phyloP scores from a whole-genome alignment of 345 rosid species.

The Erodium maritimum region DNA sequence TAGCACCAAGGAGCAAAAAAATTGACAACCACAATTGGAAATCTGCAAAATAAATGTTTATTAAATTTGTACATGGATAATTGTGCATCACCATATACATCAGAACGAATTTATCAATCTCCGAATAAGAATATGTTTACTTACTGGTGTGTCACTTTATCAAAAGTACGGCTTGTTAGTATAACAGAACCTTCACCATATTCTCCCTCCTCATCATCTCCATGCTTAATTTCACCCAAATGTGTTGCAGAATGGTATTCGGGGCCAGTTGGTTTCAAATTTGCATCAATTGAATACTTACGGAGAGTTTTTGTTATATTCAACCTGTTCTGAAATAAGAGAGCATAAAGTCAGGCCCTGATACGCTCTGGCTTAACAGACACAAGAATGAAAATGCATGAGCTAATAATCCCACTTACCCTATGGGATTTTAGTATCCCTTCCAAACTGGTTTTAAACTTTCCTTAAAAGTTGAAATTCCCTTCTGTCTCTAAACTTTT shows the following conservation, averaged over 20 bases:
- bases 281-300: conserved; percentile 73
- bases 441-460: too few species aligned
- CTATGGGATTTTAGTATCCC: too few species aligned
- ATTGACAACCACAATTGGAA: conserved; percentile 77
- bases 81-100: not conserved
- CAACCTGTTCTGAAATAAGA: conserved; percentile 79
- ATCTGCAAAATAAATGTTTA: conserved; percentile 37
- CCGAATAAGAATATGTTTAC: conserved; percentile 18
- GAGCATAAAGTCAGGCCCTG: conserved; percentile 17
- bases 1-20: conserved; percentile 98
- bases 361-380: not conserved
- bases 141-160: conserved; percentile 61
- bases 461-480: too few species aligned
- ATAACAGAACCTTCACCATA: conserved; percentile 49
- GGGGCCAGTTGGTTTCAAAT: conserved; percentile 71
- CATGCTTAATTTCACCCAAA: conserved; percentile 57
- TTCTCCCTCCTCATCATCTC: conserved; percentile 62
- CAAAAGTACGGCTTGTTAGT: conserved; percentile 54
- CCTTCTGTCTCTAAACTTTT: too few species aligned
- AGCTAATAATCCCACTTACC: too few species aligned
- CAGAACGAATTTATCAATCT: conserved; percentile 9
- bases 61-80: not conserved
- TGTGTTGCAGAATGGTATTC: conserved; percentile 69
- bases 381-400: not conserved
- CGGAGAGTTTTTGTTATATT: conserved; percentile 91